Percentiles rank a stretch among this genome's conserved stretches.
Conservation (phyloP, 164 flowering plant genomes). For the Nymphaea thermarum region DNA sequence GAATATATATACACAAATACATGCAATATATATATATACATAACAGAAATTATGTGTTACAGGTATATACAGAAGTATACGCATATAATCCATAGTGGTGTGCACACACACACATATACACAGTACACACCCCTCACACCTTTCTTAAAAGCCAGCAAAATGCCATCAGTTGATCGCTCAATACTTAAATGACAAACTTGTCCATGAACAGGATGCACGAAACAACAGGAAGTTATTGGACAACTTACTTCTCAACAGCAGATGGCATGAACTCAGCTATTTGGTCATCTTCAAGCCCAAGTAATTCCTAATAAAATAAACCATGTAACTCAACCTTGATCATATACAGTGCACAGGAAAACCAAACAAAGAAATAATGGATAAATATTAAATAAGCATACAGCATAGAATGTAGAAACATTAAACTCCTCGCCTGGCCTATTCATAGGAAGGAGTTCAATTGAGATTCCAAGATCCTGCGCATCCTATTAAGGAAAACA, state of each 20-base stretch:
- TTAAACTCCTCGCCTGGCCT: constrained; percentile 53
- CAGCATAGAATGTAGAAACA: constrained; percentile 60
- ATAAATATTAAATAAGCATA: constrained; percentile 19
- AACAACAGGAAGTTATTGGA: not conserved
- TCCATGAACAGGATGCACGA: not conserved
- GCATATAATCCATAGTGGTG: too few species aligned
- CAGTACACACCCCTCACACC: too few species aligned
- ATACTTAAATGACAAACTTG: not conserved
- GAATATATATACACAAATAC: too few species aligned
- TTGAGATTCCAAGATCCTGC: constrained; percentile 85
- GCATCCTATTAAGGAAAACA: constrained; percentile 50
- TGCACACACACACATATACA: too few species aligned
- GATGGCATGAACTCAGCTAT: constrained; percentile 47
- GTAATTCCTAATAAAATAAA: constrained; percentile 38
- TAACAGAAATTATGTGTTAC: too few species aligned
- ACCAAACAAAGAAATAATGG: too few species aligned
- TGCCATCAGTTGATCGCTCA: too few species aligned
- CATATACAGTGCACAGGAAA: too few species aligned
- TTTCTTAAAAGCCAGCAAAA: too few species aligned
- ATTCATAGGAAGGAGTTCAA: constrained; percentile 82
- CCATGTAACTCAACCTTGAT: too few species aligned
- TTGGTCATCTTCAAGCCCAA: constrained; percentile 60
- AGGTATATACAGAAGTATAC: too few species aligned
- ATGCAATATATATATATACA: too few species aligned
- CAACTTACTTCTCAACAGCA: constrained; percentile 49